Base-by-base conservation (phyloP, 1,139 yeast genomes). In the Geotrichum histeridarum region DNA sequence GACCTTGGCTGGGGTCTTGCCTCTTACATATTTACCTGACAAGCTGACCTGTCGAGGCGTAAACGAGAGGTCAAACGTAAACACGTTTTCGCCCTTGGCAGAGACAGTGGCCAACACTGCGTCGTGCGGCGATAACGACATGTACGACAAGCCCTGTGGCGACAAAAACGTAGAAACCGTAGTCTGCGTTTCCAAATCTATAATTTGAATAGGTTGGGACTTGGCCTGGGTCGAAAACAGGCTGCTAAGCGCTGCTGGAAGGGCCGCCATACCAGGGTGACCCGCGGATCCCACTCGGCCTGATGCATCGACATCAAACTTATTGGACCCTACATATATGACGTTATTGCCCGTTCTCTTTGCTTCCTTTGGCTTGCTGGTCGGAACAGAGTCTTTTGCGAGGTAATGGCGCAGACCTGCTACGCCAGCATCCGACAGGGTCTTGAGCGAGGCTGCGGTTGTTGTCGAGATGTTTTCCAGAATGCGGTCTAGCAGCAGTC, bases 41-140 rank as follows among this genome's bases (percentile, higher is more conserved):
- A 84, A 69, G 0, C 80, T 72, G 2, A 84, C 74, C 59, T 81
- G 81, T 0, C 62, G 63, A 0, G 84, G 81, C 38, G 77, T 69
- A 56, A 77, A 75, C 45, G 83, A 75, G 54, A 80, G 73, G 63
- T 84, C 91, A 85, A 88, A 84, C 60, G 83, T 73, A 62, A 75
- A 82, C 11, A 84, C 71, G 50, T 74, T 76, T 63, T 84, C 90
- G 1, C 91, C 91, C 54, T 86, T 73, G 17, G 69, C 64, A 18
- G 80, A 78, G 3, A 78, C 77, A n/a, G 84, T 79, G 0, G 83
- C 78, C 51, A 84, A 65, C 37, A 80, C 79, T 39, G 81, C 67
- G 62, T 84, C 88, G 65, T 77, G 81, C 0, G 87, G 86, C 0
- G 86, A 82, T 7, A 84, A 65, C 0, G 86, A 81, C 1, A 84